Evolutionary conservation across 169 alveolate species (phyloP), one percentile per base, ranked within the genome.

Genomic region (Blepharisma undulans): DNA sequence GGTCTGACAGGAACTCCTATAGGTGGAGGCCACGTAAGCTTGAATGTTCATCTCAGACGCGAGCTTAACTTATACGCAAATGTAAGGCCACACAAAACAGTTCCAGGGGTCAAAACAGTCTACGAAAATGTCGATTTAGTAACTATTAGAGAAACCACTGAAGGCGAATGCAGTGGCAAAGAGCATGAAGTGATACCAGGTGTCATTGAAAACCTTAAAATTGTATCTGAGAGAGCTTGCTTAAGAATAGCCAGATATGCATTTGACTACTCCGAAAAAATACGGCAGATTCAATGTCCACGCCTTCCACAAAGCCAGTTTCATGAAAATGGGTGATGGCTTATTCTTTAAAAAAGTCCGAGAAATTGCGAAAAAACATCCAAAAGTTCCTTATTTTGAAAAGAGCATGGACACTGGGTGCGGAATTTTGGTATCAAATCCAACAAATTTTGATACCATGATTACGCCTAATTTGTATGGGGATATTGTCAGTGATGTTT

Each of bases 381-480:
- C 97, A 21, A 95, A 93, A 60, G 94, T 96, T 84, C 87, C 93
- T 76, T 93, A 94, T 90, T 85, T 87, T 33, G 97, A 93, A 79
- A 79, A 91, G 93, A 93, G 95, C 81, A 95, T 96, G 82, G 97
- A 95, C 90, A 95, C 97, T 32, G 95, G 95, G 36, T 90, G 96
- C 88, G 93, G 95, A 94, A 93, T 93, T 72, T 91, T 96, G 74
- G 94, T 95, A 80, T 91, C 90, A 82, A 90, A 94, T 77, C 98
- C 98, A 5, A 76, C 93, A 30, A 36, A 61, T 32, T 93, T 93
- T 33, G 97, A 94, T 90, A 96, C 95, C 36, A 95, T 95, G 95
- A 97, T 95, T 76, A 96, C 95, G 95, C 97, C 97, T 76, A 96
- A 96, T 89, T 92, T 96, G 87, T 96, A 95, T 77, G 98, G 98